Conservation (phyloP, 2,329 filamentous ascomycete genomes). For the Nakataea oryzae region DNA sequence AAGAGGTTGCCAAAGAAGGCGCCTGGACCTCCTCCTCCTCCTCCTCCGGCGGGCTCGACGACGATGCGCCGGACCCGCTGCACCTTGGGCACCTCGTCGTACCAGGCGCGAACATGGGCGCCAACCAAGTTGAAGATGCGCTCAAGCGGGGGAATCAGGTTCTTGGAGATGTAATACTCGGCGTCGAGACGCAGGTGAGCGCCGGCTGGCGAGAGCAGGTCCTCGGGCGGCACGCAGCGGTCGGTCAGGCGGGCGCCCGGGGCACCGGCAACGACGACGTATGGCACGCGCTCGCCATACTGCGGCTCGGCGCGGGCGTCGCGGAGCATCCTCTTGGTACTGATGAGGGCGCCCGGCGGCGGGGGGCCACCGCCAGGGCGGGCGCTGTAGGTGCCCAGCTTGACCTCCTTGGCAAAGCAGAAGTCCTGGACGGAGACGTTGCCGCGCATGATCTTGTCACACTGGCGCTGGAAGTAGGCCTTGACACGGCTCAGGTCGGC, state of each 20-base stretch:
- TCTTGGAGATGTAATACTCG: conserved; percentile 96
- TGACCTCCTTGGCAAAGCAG: conserved; percentile 88
- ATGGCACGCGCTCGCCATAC: conserved; percentile 89
- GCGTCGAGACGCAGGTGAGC: conserved; percentile 75
- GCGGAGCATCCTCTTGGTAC: conserved; percentile 72
- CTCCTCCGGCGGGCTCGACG: conserved; percentile 14
- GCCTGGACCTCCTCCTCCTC: not conserved
- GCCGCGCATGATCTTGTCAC: conserved; percentile 83
- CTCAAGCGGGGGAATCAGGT: conserved; percentile 87
- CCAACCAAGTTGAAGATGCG: conserved; percentile 90
- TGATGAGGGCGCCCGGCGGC: conserved; percentile 82
- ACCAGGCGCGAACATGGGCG: conserved; percentile 84
- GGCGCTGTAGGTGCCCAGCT: conserved; percentile 78
- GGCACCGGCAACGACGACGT: conserved; percentile 82
- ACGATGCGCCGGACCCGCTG: conserved; percentile 54
- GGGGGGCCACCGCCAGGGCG: conserved; percentile 49
- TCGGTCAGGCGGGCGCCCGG: conserved; percentile 80
- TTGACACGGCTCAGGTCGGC: conserved; percentile 85
- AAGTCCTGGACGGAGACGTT: conserved; percentile 89
- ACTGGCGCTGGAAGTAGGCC: conserved; percentile 80
- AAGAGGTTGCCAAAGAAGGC: not conserved
- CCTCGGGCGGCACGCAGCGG: conserved; percentile 81
- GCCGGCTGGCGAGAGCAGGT: conserved; percentile 53
- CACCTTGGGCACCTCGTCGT: conserved; percentile 91
- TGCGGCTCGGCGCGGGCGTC: conserved; percentile 85